Evolutionary conservation across 805 yeast genomes (phyloP).

Genomic region (Alloascoidea hylecoeti): DNA sequence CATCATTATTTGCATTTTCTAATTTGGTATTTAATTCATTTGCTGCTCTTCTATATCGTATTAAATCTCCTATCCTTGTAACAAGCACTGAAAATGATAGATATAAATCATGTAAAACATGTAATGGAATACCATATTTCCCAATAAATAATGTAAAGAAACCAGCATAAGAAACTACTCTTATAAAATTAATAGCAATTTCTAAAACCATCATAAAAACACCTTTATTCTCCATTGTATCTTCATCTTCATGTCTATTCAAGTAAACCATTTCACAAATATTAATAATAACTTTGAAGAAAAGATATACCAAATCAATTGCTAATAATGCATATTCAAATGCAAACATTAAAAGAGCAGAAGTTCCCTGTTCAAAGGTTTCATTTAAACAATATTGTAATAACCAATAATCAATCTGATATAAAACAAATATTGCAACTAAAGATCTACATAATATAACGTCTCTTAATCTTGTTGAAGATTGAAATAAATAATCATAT

Average conservation of each 20-base stretch:
- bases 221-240: slow-evolving; percentile 60
- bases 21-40: slow-evolving; percentile 52
- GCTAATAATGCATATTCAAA: slow-evolving; percentile 60
- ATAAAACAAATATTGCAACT: not conserved
- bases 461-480: slow-evolving; percentile 8
- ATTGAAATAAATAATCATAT: slow-evolving; percentile 32
- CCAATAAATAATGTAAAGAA: slow-evolving; percentile 10
- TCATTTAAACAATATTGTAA: slow-evolving; percentile 14
- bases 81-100: slow-evolving; percentile 18
- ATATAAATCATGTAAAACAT: slow-evolving; percentile 34
- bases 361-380: slow-evolving; percentile 26
- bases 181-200: slow-evolving; percentile 14
- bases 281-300: slow-evolving; percentile 34
- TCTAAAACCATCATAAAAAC: slow-evolving; percentile 44
- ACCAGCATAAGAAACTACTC: slow-evolving; percentile 3
- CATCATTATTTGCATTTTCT: slow-evolving; percentile 45
- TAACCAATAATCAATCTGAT: slow-evolving; percentile 17
- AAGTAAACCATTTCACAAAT: slow-evolving; percentile 41
- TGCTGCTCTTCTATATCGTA: slow-evolving; percentile 20
- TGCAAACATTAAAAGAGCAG: slow-evolving; percentile 47
- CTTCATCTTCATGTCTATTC: slow-evolving; percentile 34
- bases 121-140: slow-evolving; percentile 24
- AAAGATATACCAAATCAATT: slow-evolving; percentile 32
- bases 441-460: not conserved
- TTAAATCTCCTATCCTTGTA: slow-evolving; percentile 14